Evolutionary conservation across 2,329 filamentous ascomycete species (phyloP).

Genomic region (Botrytis sinoallii): DNA sequence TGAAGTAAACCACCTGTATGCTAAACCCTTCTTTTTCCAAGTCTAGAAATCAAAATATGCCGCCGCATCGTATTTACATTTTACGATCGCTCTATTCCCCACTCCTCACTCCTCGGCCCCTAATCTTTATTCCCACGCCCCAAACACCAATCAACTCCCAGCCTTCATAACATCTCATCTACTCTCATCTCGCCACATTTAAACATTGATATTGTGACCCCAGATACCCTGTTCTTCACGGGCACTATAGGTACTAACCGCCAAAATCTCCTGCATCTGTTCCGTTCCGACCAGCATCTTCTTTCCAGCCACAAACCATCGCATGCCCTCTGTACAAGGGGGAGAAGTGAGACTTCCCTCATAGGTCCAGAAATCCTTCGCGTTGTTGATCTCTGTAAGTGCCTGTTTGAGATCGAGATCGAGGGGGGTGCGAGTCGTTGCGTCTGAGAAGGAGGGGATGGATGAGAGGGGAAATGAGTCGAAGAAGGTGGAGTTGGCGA

Average conservation of each 20-base stretch:
- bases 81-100: neutral
- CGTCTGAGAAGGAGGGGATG: neutral
- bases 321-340: constrained; percentile 46
- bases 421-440: neutral
- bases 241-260: neutral
- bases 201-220: constrained; percentile 8
- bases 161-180: neutral
- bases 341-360: constrained; percentile 47
- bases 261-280: constrained; percentile 35
- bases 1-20: neutral
- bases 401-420: constrained; percentile 26
- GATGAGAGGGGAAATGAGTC: neutral
- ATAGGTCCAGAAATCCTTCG: constrained; percentile 49
- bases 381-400: constrained; percentile 40
- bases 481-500: constrained; percentile 5
- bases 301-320: constrained; percentile 45
- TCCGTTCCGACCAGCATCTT: constrained; percentile 43
- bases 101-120: neutral
- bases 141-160: neutral
- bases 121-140: neutral
- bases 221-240: constrained; percentile 6
- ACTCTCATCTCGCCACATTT: neutral
- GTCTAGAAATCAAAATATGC: neutral
- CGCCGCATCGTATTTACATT: neutral
- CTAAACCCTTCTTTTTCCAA: neutral